Evolutionary conservation across 495 filamentous ascomycete species (phyloP), one percentile per base, ranked within the genome.

Genomic region (Penicillium coprophilum): DNA sequence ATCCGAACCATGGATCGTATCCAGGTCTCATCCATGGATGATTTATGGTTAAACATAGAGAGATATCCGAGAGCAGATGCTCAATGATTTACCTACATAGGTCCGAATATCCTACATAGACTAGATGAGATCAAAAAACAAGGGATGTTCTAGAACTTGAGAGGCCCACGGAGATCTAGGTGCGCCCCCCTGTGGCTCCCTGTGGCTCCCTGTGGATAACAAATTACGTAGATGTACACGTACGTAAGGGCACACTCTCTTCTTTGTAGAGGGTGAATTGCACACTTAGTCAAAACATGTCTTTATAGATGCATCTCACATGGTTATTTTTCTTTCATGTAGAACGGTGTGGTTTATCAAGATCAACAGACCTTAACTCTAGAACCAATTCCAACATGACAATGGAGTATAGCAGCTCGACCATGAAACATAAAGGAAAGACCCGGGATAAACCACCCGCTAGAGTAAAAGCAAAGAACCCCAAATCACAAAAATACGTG

Each of bases 401-500:
- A 46, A 39, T 12, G 23, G 34, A 51, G 32, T 32, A 46, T 27
- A 55, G 43, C 39, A 59, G 36, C 44, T 44, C 20, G 41, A 20
- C 44, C 44, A 50, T 46, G n/a, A 51, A 49, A 20, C 45, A 57
- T 40, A 47, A 43, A 56, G 32, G 31, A 52, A 48, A 54, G 44
- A 56, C 40, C 24, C 55, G 45, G 52, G 49, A 44, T 46, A 56
- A 56, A 57, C 46, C 45, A 57, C 53, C 61, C 61, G 56, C 61
- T 53, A 28, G 34, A 47, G 28, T 19, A 56, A 50, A 51, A 52
- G 40, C 39, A 52, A 57, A 36, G 55, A 57, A 49, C 57, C 49
- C 59, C 50, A 59, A 56, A 56, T 54, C 62, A 57, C 50, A 57
- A 45, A 51, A 58, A 55, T 46, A 54, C 50, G 57, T 63, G 46